Base-by-base conservation (phyloP, 2,329 filamentous ascomycete genomes). In the Aspergillus ustus region DNA sequence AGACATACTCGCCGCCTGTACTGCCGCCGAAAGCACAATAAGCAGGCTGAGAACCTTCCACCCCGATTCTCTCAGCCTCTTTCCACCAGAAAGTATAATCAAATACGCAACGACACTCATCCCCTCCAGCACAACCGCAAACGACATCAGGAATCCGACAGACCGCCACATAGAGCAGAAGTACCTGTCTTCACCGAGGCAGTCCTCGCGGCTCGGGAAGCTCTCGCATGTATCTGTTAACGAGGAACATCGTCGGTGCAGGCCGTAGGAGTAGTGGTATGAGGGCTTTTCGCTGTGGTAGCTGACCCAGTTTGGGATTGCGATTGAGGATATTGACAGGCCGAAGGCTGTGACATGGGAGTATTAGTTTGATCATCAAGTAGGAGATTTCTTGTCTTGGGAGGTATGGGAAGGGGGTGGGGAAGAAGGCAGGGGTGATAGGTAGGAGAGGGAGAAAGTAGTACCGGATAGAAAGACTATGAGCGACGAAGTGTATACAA, bases 91-190 rank as follows among this genome's bases (percentile, higher is more conserved):
- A 67, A 97, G 80, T 51, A 96, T 87, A 53, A 96, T 86, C 31
- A 89, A 72, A 77, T 94, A 97, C 19, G 89, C 87, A 29, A 96
- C 88, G n/a, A 96, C 78, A 7, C 88, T 88, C 59, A 90, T 92
- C 45, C 95, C 85, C 76, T 96, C 89, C 44, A 95, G 75, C n/a
- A 97, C 88, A 43, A 92, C 86, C 7, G 91, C 86, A 69, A 97
- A 91, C 56, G 89, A 91, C 81, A 96, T 92, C 66, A 97, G 79
- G 78, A 97, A 98, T 25, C 91, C 93, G 40, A 92, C 88, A 28
- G 88, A 92, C 62, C 91, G 86, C 94, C 94, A 99, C 84, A 96
- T 90, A 70, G 88, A 90, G 82, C 95, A 98, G 79, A 98, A 97
- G 71, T 88, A 87, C 55, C 87, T 84, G 68, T 89, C 85, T 56